Evolutionary conservation across 2,329 filamentous ascomycete species (phyloP), one percentile per base, ranked within the genome.

Genomic region (Phialophora expanda): DNA sequence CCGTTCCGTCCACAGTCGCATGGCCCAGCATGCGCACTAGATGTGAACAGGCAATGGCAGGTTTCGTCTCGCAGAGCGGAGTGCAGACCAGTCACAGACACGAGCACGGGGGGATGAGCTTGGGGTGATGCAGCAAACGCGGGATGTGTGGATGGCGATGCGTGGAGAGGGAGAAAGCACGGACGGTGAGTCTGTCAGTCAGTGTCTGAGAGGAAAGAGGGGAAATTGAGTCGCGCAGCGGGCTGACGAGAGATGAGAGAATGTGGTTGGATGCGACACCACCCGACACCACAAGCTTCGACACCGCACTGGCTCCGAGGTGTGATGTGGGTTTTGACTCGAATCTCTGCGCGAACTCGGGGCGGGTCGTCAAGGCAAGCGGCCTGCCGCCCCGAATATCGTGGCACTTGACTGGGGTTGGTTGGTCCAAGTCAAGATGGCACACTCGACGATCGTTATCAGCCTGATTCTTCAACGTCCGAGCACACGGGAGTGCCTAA

Each of bases 111-210:
- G 57, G 54, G 50, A 34, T 51, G 41, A 54, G 62, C 22, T 46
- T 64, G 56, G 54, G 53, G 53, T 57, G 66, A 57, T 64, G 55
- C 55, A 55, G 60, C 32, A n/a, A 54, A 62, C 63, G 66, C 63
- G 66, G 66, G 66, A 67, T 69, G 62, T 24, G 64, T 59, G 65
- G 62, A 56, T 32, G 58, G 53, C 34, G 51, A 22, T 41, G 55
- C 38, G 58, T 58, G 60, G 53, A 59, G 28, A 50, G 53, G 34
- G 50, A 54, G 30, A 44, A 44, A 54, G 30, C 51, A 61, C 58
- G 58, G 41, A 28, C 24, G 58, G 32, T 54, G 28, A 48, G 44
- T 30, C 44, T 20, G 58, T 53, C 48, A 61, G 58, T 53, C 48
- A 61, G 53, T 30, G 22, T 30, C 26, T 6, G 9, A 59, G 50